Evolutionary conservation across 1,284 basidiomycete genomes (phyloP).

Genomic region (Ganoderma multipileum): DNA sequence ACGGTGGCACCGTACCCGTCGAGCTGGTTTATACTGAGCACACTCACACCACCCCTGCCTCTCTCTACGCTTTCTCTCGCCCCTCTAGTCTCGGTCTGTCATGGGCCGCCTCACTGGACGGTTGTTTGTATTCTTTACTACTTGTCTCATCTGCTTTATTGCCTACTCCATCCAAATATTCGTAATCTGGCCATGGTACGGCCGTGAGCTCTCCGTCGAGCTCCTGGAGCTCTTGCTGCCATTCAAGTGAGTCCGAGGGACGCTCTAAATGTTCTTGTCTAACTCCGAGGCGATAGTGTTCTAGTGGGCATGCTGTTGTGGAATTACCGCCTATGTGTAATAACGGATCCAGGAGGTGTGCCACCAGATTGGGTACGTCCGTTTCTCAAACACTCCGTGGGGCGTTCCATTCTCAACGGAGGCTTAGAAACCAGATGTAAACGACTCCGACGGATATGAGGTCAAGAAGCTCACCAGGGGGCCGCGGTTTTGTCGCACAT

Average conservation of each 20-base stretch:
- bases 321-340: constrained; percentile 88
- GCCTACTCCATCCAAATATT: constrained; percentile 89
- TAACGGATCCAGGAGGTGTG: constrained; percentile 85
- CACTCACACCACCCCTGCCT: background rate
- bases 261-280: constrained; percentile 15
- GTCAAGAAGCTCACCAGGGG: constrained; percentile 85
- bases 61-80: constrained; percentile 37
- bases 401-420: constrained; percentile 11
- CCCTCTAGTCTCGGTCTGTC: constrained; percentile 19
- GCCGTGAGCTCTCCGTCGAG: constrained; percentile 70
- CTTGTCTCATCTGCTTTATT: constrained; percentile 86
- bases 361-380: constrained; percentile 79
- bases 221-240: constrained; percentile 79
- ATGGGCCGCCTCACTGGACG: constrained; percentile 62
- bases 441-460: constrained; percentile 75
- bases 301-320: constrained; percentile 81
- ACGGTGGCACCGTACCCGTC: too few species aligned
- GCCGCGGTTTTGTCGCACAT: constrained; percentile 86
- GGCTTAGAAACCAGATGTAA: constrained; percentile 76
- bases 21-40: too few species aligned
- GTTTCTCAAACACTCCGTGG: background rate
- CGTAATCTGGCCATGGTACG: constrained; percentile 93
- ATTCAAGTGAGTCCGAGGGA: constrained; percentile 77
- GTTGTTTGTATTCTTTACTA: constrained; percentile 74
- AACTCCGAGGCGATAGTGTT: constrained; percentile 50